phyloP scores from a whole-genome alignment of 2,329 filamentous ascomycete genomes.

The Ramichloridium luteum region DNA sequence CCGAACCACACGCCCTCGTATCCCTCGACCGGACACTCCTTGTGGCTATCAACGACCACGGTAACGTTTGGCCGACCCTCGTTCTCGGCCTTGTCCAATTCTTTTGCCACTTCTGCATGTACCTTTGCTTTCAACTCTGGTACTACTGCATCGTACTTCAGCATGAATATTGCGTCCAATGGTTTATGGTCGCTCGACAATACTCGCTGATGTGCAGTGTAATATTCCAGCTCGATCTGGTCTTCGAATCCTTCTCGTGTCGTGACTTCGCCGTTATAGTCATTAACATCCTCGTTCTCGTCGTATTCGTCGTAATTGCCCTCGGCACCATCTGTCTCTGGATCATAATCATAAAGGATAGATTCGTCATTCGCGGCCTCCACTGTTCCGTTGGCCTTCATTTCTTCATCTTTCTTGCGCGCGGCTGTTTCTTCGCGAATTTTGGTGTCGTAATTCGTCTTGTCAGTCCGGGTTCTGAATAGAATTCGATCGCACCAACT shows the following conservation, averaged over 20 bases:
- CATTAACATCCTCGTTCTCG: slow-evolving; percentile 37
- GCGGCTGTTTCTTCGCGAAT: slow-evolving; percentile 53
- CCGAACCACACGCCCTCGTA: slow-evolving; percentile 66
- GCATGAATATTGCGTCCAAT: slow-evolving; percentile 65
- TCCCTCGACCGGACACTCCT: slow-evolving; percentile 25
- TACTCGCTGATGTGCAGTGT: slow-evolving; percentile 79
- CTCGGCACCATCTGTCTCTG: slow-evolving; percentile 56
- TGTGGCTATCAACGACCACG: slow-evolving; percentile 58
- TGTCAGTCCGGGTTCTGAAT: slow-evolving; percentile 64
- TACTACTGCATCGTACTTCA: slow-evolving; percentile 78
- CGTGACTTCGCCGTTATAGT: slow-evolving; percentile 37
- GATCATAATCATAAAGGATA: slow-evolving; percentile 83
- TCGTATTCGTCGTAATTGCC: slow-evolving; percentile 32
- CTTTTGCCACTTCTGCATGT: slow-evolving; percentile 73
- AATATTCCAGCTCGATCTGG: slow-evolving; percentile 49
- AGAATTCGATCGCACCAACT: slow-evolving; percentile 97
- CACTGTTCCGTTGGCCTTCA: slow-evolving; percentile 68
- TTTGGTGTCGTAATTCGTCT: slow-evolving; percentile 52
- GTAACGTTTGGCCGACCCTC: slow-evolving; percentile 61
- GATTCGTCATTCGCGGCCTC: slow-evolving; percentile 67
- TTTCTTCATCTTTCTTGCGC: slow-evolving; percentile 65
- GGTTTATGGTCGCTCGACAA: slow-evolving; percentile 95
- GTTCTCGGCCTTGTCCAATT: slow-evolving; percentile 84
- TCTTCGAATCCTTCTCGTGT: slow-evolving; percentile 49
- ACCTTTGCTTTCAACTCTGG: slow-evolving; percentile 73